Conservation (phyloP, 2,329 filamentous ascomycete genomes). For the Pseudofabraea citricarpa region DNA sequence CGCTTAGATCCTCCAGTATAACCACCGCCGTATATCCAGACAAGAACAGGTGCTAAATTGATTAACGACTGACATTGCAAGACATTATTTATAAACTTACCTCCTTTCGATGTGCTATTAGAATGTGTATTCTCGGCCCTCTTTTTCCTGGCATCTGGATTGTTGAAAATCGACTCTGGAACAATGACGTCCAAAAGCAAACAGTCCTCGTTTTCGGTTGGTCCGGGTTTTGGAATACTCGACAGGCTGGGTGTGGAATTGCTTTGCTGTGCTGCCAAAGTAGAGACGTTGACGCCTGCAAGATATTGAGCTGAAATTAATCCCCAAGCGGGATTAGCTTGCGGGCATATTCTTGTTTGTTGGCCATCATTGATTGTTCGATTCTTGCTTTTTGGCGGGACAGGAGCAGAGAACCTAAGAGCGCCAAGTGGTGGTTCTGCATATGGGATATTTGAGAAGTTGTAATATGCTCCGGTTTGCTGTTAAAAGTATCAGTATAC, state of each 20-base stretch:
- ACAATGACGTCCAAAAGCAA: constrained; percentile 39
- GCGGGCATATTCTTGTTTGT: constrained; percentile 29
- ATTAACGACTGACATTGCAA: no score
- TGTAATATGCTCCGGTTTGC: constrained; percentile 30
- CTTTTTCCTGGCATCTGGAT: background rate
- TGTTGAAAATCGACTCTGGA: constrained; percentile 20
- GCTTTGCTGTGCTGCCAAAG: constrained; percentile 4
- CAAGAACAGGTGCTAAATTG: constrained; percentile 37
- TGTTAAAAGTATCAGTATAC: constrained; percentile 8
- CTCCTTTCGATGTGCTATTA: constrained; percentile 32
- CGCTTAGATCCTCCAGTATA: constrained; percentile 37
- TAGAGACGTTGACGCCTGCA: constrained; percentile 5
- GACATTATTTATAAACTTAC: no score
- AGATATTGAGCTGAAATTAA: constrained; percentile 19
- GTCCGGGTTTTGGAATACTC: constrained; percentile 5
- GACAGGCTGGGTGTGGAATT: constrained; percentile 1
- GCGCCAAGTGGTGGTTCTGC: constrained; percentile 37
- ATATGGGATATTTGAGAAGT: constrained; percentile 39
- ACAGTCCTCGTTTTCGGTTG: constrained; percentile 35
- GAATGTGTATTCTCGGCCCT: constrained; percentile 41
- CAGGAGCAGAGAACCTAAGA: constrained; percentile 38
- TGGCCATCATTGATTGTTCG: constrained; percentile 29
- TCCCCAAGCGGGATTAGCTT: constrained; percentile 23
- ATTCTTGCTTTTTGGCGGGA: constrained; percentile 24
- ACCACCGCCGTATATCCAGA: constrained; percentile 47